These are phyloP conservation scores for Passalora sequoiae DNA, from an alignment of 2,329 filamentous ascomycete species.

Conservation along the genomic window DNA sequence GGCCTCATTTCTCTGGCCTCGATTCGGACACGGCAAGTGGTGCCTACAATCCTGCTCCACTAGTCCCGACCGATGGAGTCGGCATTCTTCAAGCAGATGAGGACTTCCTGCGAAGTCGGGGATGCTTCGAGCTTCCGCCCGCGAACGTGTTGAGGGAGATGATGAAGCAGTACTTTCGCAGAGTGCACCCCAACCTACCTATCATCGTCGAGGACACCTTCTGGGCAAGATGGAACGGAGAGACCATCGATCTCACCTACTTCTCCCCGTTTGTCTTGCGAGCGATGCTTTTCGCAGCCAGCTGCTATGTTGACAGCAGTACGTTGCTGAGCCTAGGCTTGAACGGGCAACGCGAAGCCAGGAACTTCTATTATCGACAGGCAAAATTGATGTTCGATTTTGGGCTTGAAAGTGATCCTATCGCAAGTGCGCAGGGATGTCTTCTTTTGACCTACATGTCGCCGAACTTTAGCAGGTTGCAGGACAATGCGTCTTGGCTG, in stretches of 20 bases:
- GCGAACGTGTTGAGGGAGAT: constrained; percentile 12
- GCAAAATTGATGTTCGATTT: constrained; percentile 10
- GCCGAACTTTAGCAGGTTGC: constrained; percentile 3
- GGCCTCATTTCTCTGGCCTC: constrained; percentile 7
- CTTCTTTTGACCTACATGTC: constrained; percentile 9
- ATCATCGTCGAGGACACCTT: constrained; percentile 19
- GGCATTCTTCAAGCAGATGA: constrained; percentile 14
- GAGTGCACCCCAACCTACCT: constrained; percentile 18
- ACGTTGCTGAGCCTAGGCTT: constrained; percentile 4
- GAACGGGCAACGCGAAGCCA: constrained; percentile 5
- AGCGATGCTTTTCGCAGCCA: constrained; percentile 19
- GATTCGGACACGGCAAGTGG: constrained; percentile 4
- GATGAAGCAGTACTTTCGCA: constrained; percentile 19
- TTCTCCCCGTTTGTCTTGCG: constrained; percentile 14
- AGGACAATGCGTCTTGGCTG: constrained; percentile 9
- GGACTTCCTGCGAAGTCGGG: constrained; percentile 17
- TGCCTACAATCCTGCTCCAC: constrained; percentile 7
- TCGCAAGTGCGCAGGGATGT: constrained; percentile 6
- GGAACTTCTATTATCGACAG: constrained; percentile 6
- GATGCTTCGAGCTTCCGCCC: constrained; percentile 19
- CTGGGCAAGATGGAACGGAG: constrained; percentile 17
- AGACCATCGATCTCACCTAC: constrained; percentile 10
- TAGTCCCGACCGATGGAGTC: constrained; percentile 9
- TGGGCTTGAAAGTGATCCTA: constrained; percentile 6
- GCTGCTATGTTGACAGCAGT: background rate